Evolutionary conservation across 2,329 filamentous ascomycete genomes (phyloP).

Genomic region (Rutstroemia sp.): DNA sequence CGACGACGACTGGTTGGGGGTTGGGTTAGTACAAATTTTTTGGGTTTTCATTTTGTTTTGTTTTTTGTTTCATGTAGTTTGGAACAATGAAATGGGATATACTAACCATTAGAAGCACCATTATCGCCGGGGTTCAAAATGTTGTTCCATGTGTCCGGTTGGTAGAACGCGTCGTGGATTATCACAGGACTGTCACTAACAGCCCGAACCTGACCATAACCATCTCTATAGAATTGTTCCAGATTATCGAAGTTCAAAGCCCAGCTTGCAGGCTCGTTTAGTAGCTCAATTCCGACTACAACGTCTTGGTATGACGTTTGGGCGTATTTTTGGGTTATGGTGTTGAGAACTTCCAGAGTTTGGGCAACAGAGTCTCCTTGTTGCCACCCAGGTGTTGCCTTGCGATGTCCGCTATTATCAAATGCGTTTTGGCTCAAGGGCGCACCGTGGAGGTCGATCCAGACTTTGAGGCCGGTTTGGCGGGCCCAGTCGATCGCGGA

Average conservation of each 20-base stretch:
- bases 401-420: conserved; percentile 51
- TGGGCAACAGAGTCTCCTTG: conserved; percentile 39
- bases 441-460: conserved; percentile 52
- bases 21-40: conserved; percentile 42
- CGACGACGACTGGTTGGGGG: conserved; percentile 39
- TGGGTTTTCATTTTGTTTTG: no score
- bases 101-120: conserved; percentile 35
- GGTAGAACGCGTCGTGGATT: conserved; percentile 49
- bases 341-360: conserved; percentile 49
- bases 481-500: conserved; percentile 50
- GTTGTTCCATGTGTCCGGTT: conserved; percentile 51
- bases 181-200: conserved; percentile 44
- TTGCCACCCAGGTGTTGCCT: conserved; percentile 37
- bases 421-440: conserved; percentile 53
- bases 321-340: conserved; percentile 51
- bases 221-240: conserved; percentile 40
- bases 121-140: conserved; percentile 43
- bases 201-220: conserved; percentile 39
- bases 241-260: conserved; percentile 30
- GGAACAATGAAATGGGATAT: conserved; percentile 36
- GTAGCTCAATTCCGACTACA: conserved; percentile 47
- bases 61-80: conserved; percentile 10
- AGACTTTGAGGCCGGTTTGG: conserved; percentile 44
- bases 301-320: conserved; percentile 46
- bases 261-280: conserved; percentile 44